A percentile compares a stretch with the other conserved stretches of the same genome.
phyloP scores from a whole-genome alignment of 257 asterid genomes.

The Salvia hispanica region DNA sequence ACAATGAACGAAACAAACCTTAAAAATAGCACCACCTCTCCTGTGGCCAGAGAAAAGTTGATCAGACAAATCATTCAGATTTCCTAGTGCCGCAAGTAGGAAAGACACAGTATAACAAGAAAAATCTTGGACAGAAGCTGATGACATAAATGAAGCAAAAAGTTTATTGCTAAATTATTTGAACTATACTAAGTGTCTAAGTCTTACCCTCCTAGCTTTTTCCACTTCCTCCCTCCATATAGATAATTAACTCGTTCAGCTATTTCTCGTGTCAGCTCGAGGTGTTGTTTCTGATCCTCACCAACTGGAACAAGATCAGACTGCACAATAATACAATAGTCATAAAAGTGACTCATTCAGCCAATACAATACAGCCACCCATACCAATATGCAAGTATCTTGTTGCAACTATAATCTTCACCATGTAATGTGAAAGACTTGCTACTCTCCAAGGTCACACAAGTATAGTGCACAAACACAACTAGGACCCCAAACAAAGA shows the following conservation, averaged over 20 bases:
- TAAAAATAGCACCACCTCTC: constrained; percentile 88
- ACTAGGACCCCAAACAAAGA: constrained; percentile 13
- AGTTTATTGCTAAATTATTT: constrained; percentile 8
- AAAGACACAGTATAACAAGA: constrained; percentile 31
- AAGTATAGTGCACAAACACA: constrained; percentile 4
- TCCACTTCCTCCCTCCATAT: constrained; percentile 97
- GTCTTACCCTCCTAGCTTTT: constrained; percentile 96
- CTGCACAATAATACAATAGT: constrained; percentile 58
- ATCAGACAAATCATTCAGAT: constrained; percentile 43
- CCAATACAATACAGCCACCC: constrained; percentile 32
- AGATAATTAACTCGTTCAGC: constrained; percentile 88
- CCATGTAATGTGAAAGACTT: constrained; percentile 24
- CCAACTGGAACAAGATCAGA: constrained; percentile 98
- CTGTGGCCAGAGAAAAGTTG: constrained; percentile 48
- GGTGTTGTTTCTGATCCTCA: constrained; percentile 98
- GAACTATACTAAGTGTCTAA: constrained; percentile 33
- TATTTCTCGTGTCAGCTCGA: constrained; percentile 89
- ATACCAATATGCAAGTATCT: constrained; percentile 1
- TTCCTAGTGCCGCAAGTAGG: constrained; percentile 32
- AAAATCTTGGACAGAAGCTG: constrained; percentile 30
- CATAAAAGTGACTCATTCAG: constrained; percentile 39
- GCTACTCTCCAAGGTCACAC: constrained; percentile 1
- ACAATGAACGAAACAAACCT: constrained; percentile 55
- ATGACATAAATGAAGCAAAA: constrained; percentile 18
- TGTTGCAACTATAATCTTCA: constrained; percentile 4